Percentiles rank a stretch among this genome's conserved stretches.
Conservation (phyloP, 2,329 filamentous ascomycete genomes). For the Ceratocystiopsis minuta region DNA sequence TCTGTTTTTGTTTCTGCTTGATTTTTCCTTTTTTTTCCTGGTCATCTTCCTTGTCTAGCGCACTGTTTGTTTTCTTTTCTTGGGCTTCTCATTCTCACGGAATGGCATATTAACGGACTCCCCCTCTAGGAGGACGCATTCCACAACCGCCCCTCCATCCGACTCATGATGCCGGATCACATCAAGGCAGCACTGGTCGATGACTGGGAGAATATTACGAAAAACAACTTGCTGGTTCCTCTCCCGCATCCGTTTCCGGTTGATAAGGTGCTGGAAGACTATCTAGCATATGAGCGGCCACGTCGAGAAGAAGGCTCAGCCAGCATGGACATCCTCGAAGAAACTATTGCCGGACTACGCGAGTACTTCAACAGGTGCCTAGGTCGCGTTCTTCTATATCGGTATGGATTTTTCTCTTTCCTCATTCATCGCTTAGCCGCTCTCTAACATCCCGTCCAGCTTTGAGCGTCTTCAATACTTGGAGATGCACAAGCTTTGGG, state of each 20-base stretch:
- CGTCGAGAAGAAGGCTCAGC: constrained; percentile 48
- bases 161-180: constrained; percentile 70
- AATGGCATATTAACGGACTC: too few relatives aligned
- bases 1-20: not conserved
- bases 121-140: constrained; percentile 66
- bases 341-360: constrained; percentile 68
- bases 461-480: constrained; percentile 85
- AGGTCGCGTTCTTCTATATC: constrained; percentile 74
- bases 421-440: too few relatives aligned
- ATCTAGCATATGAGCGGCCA: constrained; percentile 49
- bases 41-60: not conserved
- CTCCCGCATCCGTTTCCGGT: constrained; percentile 65
- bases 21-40: constrained; percentile 2
- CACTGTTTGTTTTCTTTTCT: not conserved
- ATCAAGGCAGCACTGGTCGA: constrained; percentile 88
- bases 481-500: constrained; percentile 55
- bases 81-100: not conserved
- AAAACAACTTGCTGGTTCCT: constrained; percentile 76
- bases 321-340: constrained; percentile 72
- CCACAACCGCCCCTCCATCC: constrained; percentile 66
- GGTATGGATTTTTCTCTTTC: constrained; percentile 21
- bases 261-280: constrained; percentile 62
- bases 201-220: constrained; percentile 97
- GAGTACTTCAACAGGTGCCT: constrained; percentile 91
- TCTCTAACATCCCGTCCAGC: constrained; percentile 21